A percentile compares a stretch with the other conserved stretches of the same genome.
Conservation (phyloP, 1,139 yeast genomes). For the Yamadazyma friedrichii region DNA sequence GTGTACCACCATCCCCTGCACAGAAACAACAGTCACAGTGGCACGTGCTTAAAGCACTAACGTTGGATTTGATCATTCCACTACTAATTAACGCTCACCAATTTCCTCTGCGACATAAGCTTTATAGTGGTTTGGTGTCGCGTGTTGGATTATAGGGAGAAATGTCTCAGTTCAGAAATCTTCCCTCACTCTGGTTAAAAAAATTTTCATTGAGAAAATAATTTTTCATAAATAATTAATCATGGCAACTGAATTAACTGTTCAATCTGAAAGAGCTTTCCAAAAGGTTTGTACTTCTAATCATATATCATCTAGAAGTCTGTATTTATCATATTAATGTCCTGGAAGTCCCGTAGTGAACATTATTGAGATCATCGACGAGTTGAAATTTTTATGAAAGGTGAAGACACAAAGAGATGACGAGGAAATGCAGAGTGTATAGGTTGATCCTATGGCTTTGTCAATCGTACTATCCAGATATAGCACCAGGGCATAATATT, state of each 20-base stretch:
- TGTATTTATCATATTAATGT: too few relatives aligned
- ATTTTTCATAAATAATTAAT: slow-evolving; percentile 20
- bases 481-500: too few relatives aligned
- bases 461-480: too few relatives aligned
- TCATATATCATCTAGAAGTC: background rate
- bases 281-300: slow-evolving; percentile 79
- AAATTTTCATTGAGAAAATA: slow-evolving; percentile 15
- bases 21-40: slow-evolving; percentile 1
- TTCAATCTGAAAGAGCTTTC: slow-evolving; percentile 99
- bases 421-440: too few relatives aligned
- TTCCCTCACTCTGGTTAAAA: slow-evolving; percentile 7
- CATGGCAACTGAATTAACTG: slow-evolving; percentile 99
- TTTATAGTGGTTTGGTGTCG: slow-evolving; percentile 1
- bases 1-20: too few relatives aligned
- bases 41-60: slow-evolving; percentile 1
- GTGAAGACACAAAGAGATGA: too few relatives aligned
- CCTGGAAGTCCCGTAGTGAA: background rate
- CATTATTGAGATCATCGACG: background rate
- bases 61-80: background rate
- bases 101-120: background rate
- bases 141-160: background rate
- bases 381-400: background rate
- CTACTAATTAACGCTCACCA: too few relatives aligned
- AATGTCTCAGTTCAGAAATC: background rate
- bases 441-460: too few relatives aligned